Percentiles rank a stretch among this genome's conserved stretches.
Evolutionary conservation across 2,329 filamentous ascomycete species (phyloP).

Genomic region (Aspergillus piperis): DNA sequence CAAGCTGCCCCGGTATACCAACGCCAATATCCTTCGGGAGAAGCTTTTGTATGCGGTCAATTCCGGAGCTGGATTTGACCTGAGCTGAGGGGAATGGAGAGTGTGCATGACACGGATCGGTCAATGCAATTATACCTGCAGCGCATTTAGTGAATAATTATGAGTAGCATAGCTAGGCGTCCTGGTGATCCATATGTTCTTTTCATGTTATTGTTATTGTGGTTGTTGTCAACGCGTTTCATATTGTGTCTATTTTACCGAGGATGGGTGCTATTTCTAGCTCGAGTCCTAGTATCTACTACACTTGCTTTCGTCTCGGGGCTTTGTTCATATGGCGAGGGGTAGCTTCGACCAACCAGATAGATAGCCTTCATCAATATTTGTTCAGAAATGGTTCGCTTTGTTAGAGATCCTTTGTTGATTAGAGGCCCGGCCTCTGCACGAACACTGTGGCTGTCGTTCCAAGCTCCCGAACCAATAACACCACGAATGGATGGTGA

Average conservation of each 20-base stretch:
- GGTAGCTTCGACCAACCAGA: background rate
- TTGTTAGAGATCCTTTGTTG: background rate
- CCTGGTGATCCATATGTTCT: conserved; percentile 10
- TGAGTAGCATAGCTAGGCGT: conserved; percentile 36
- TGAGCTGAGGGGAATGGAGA: conserved; percentile 43
- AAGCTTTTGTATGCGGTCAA: conserved; percentile 90
- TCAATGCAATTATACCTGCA: background rate
- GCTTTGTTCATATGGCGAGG: background rate
- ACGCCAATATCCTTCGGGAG: conserved; percentile 64
- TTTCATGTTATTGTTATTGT: conserved; percentile 4
- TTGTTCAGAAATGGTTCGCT: background rate
- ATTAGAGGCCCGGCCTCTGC: background rate
- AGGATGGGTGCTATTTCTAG: background rate
- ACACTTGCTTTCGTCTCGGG: background rate
- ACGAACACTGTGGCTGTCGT: background rate
- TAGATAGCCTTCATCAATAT: background rate
- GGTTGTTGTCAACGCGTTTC: conserved; percentile 6
- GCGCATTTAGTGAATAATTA: background rate
- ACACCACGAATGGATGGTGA: background rate
- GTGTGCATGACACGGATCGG: background rate
- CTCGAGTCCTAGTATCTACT: background rate
- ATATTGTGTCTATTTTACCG: background rate
- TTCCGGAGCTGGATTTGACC: conserved; percentile 88
- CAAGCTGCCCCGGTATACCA: conserved; percentile 82
- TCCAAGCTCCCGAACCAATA: background rate